Evolutionary conservation across 2,329 filamentous ascomycete species (phyloP), one percentile per base, ranked within the genome.

Genomic region (Byssothecium circinans): DNA sequence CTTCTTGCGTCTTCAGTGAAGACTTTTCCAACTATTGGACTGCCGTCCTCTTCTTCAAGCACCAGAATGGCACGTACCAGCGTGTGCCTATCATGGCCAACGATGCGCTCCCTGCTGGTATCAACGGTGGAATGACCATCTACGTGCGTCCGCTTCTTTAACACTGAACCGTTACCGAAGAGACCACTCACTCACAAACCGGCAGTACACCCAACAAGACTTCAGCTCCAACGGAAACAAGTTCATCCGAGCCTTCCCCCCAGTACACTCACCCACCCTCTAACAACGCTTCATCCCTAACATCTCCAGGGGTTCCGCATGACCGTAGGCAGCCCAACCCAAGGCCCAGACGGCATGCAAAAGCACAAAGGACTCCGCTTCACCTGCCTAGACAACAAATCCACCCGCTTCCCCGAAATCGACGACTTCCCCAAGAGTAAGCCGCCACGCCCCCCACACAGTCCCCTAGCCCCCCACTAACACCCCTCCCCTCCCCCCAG

Each of bases 171-270:
- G 10, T 10, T 25, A 32, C 14, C 12, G 29, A 7, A 8, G 14
- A 12, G 8, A 4, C 14, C 29, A 32, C 29, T 32, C 14, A 32
- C 29, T 32, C 29, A 32, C 14, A n/a, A n/a, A 32, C 29, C 10
- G 8, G 14, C 14, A 32, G 29, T 58, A 58, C 36, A 49, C 47
- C 8, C 53, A 55, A 50, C 43, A 58, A 27, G 61, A 62, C 37
- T 70, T 72, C 53, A 61, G 53, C 50, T 63, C 61, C 14, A 54
- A 54, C 39, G 47, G 45, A 7, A 49, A 54, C 10, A 32, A 47
- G 36, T 43, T 29, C 38, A 43, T 58, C 29, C 54, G 48, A n/a
- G 42, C 55, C 12, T 50, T 58, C 49, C 44, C 44, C 22, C 50
- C 49, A 4, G 54, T 56, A 50, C 44, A 20, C 18, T 14, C 17